Percentiles rank a stretch among this genome's conserved stretches.
Conservation (phyloP, 2,329 filamentous ascomycete species). For the Trichoderma arundinaceum region DNA sequence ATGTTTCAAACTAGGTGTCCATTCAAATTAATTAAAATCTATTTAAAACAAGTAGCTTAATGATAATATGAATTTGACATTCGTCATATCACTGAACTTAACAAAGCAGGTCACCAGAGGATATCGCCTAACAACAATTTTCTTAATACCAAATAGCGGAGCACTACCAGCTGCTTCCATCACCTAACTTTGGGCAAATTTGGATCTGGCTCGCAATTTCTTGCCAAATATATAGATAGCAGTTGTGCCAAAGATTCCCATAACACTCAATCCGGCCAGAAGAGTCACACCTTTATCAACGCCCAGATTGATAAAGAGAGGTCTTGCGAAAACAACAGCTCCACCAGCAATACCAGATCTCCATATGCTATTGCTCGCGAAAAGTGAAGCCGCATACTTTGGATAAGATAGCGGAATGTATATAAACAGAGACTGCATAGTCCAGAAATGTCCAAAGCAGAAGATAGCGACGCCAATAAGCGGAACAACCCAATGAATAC, state of each 20-base stretch:
- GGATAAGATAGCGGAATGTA: conserved; percentile 36
- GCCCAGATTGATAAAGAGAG: conserved; percentile 35
- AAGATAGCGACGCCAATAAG: conserved; percentile 62
- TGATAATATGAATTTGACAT: no score
- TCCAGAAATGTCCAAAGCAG: conserved; percentile 57
- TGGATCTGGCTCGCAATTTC: conserved; percentile 24
- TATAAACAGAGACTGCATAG: conserved; percentile 35
- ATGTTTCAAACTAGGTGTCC: no score
- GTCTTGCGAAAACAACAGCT: conserved; percentile 32
- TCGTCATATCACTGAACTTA: no score
- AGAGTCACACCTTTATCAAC: conserved; percentile 34
- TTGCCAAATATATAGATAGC: conserved; percentile 30
- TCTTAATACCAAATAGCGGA: no score
- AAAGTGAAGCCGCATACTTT: conserved; percentile 33
- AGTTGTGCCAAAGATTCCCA: conserved; percentile 31
- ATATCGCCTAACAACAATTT: no score
- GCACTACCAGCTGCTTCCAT: no score
- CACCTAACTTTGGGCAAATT: conserved; percentile 23
- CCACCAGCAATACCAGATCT: conserved; percentile 31
- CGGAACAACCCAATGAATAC: conserved; percentile 64
- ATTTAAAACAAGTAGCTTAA: no score
- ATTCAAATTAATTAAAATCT: no score
- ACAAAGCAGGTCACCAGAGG: no score
- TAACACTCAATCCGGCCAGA: conserved; percentile 33
- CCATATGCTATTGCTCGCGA: conserved; percentile 35